Evolutionary conservation across 2,329 filamentous ascomycete species (phyloP).

Genomic region (Boeremia lycopersici): DNA sequence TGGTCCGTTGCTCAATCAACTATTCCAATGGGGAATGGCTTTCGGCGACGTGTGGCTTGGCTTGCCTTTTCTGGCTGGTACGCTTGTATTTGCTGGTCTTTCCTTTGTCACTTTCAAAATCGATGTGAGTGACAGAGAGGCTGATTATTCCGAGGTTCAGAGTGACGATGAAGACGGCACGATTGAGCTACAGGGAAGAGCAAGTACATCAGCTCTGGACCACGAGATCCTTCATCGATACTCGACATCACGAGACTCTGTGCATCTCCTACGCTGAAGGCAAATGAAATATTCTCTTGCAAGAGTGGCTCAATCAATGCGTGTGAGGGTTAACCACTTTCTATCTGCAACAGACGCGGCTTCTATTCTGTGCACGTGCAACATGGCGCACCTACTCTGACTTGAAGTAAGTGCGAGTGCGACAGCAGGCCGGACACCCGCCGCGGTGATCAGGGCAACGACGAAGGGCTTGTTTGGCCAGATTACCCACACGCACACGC

Average conservation of each 20-base stretch:
- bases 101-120: constrained; percentile 38
- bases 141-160: constrained; percentile 26
- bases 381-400: neutral
- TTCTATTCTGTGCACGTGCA: neutral
- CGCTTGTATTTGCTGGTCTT: constrained; percentile 32
- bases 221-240: constrained; percentile 4
- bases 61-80: constrained; percentile 49
- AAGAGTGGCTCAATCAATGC: too few relatives aligned
- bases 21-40: constrained; percentile 56
- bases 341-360: neutral
- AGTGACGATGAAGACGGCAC: constrained; percentile 21
- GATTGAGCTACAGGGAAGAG: constrained; percentile 14
- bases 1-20: constrained; percentile 52
- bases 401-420: neutral
- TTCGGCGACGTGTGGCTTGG: constrained; percentile 56
- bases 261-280: neutral
- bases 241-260: constrained; percentile 7
- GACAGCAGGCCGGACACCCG: neutral
- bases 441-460: neutral
- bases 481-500: neutral
- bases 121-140: constrained; percentile 28
- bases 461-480: neutral
- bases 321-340: neutral
- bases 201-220: constrained; percentile 21
- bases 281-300: too few relatives aligned